These are phyloP conservation scores for Saccharomyces paradoxus DNA, from an alignment of 805 yeast genomes.

Conservation along the genomic window DNA sequence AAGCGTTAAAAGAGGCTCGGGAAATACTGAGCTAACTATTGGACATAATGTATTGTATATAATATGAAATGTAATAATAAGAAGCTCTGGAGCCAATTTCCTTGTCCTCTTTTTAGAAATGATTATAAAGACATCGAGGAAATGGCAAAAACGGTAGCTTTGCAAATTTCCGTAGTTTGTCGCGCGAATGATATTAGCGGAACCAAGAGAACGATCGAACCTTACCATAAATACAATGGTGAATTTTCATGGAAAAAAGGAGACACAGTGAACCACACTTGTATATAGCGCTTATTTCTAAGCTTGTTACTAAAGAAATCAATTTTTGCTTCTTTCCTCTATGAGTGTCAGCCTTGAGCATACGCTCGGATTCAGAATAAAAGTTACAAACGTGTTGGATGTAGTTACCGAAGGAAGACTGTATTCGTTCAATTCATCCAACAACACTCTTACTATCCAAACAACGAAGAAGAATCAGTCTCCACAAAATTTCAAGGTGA, in stretches of 20 bases:
- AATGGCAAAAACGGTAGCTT: not conserved
- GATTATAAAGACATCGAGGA: not conserved
- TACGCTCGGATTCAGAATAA: conserved; percentile 40
- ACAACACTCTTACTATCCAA: conserved; percentile 30
- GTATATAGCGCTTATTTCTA: not conserved
- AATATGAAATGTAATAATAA: not conserved
- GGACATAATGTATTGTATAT: not conserved
- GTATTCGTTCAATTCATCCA: conserved; percentile 49
- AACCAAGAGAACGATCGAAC: not conserved
- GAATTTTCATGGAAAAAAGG: not conserved
- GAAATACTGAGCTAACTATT: conserved; percentile 15
- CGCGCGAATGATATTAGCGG: not conserved
- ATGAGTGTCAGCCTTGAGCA: conserved; percentile 27
- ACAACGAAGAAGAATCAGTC: conserved; percentile 15
- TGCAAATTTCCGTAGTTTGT: not conserved
- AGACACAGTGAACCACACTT: not conserved
- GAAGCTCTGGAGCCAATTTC: not conserved
- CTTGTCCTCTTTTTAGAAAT: not conserved
- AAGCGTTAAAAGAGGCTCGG: conserved; percentile 48
- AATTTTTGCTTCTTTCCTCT: not conserved
- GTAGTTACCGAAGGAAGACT: conserved; percentile 52
- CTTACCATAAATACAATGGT: not conserved
- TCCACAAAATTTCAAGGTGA: conserved; percentile 37
- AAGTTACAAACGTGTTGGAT: conserved; percentile 52
- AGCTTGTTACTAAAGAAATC: not conserved